Evolutionary conservation across 208 protist genomes (phyloP), one percentile per base, ranked within the genome.

Genomic region (Acanthamoeba lenticulata): DNA sequence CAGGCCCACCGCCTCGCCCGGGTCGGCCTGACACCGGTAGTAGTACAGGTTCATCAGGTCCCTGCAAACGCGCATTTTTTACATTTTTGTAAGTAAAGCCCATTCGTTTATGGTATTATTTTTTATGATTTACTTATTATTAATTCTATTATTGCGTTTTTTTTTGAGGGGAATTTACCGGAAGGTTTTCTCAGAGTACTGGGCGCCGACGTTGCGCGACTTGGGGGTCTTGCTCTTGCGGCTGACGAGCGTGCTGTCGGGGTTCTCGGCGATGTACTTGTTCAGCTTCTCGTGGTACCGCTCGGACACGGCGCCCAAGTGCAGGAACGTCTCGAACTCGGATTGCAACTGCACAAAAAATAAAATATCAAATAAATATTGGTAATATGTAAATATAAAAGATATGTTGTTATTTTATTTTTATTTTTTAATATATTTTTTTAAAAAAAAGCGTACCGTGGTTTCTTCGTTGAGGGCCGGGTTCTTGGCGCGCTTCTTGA

Each of bases 1-100:
- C 40, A 99, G 96, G 27, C 79, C 99, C 29, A 99, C 99, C 19
- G 98, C 95, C 95, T 99, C 99, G 62, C 99, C 99, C 0, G 99
- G 97, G 19, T 97, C 89, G 24, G 95, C 96, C 15, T 98, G 90
- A 7, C 57, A 91, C 7, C 81, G 79, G 27, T 93, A 72, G 86
- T 98, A 98, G 17, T 97, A 96, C 1, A 97, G 42, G n/a, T 86
- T 77, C 94, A 97, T 97, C 38, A 94, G 55, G 47, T 83, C 90
- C 36, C 90, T 44, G 90, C n/a, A n/a, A n/a, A n/a, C n/a, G n/a
- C n/a, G n/a, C n/a, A n/a, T n/a, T n/a, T n/a, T n/a, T n/a, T n/a
- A n/a, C n/a, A n/a, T n/a, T n/a, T n/a, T n/a, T n/a, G n/a, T n/a
- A n/a, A n/a, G n/a, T n/a, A n/a, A n/a, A n/a, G n/a, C n/a, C n/a